Base-by-base conservation (phyloP, 2,329 filamentous ascomycete species). In the Rhinocladiella similis region DNA sequence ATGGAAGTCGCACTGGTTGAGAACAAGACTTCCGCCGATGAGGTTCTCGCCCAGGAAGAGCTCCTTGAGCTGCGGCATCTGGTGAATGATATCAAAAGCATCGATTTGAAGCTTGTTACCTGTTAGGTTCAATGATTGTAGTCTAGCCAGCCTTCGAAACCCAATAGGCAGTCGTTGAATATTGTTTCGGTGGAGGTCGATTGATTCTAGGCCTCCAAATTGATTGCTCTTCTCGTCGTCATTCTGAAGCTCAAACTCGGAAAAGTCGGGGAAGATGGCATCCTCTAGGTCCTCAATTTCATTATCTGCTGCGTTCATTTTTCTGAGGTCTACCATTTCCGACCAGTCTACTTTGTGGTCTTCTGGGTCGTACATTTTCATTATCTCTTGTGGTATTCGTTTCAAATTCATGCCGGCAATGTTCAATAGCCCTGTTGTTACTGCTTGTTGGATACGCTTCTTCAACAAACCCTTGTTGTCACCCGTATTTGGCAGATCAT, bases 281-380 rank as follows among this genome's bases (percentile, higher is more conserved):
- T 94, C 89, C 2, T 85, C 82, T 33, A 97, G 78, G 29, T 79
- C 77, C 66, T 90, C 85, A 47, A 99, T 73, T 67, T 96, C 90
- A 67, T 99, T 97, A 68, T 96, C 91, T 7, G 93, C 91, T 5
- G 89, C 91, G 62, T 94, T 84, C 48, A 97, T 85, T 59, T 88
- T 85, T 1, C 87, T 88, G 45, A 97, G 75, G 68, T 97, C 93
- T 10, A 97, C 90, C 57, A 89, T 88, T 71, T 97, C 93, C 1
- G 91, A 91, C 94, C 94, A 97, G 33, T 87, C 84, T 19, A 81
- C 76, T 12, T 77, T 79, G 36, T 87, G 83, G 53, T 83, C 80
- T 51, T 91, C 86, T 25, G 56, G 19, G 65, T 91, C 89, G 70
- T 97, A 97, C 92, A 97, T 97, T 53, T 86, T 84, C 73, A 96